phyloP scores from a whole-genome alignment of 768 basidiomycete species.

The Collybia sp. region DNA sequence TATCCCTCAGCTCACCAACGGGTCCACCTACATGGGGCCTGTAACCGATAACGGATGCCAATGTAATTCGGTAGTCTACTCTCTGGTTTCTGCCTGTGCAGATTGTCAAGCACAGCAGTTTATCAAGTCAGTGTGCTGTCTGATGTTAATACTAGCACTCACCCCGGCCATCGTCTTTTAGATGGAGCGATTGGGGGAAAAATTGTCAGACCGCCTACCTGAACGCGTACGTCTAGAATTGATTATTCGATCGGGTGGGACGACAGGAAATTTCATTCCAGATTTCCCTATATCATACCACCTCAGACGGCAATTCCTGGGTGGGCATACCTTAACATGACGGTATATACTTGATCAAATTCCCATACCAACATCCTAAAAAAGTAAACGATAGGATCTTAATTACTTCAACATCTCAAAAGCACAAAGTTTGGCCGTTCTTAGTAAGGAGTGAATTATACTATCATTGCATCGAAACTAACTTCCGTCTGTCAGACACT shows the following conservation, averaged over 20 bases:
- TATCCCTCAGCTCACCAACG: conserved; percentile 6
- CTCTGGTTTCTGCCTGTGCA: conserved; percentile 24
- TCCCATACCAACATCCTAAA: not conserved
- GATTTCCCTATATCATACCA: conserved; percentile 1
- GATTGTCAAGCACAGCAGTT: conserved; percentile 18
- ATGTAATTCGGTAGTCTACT: conserved; percentile 27
- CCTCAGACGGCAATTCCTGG: conserved; percentile 1
- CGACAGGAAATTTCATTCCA: not conserved
- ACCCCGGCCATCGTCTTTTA: not conserved
- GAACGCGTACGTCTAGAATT: conserved; percentile 1
- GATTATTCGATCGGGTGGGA: not conserved
- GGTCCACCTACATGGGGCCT: conserved; percentile 8
- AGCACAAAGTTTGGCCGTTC: not conserved
- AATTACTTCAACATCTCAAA: not conserved
- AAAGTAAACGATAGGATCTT: not conserved
- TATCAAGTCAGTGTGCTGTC: conserved; percentile 3
- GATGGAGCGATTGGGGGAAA: conserved; percentile 10
- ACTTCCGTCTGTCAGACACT: no score
- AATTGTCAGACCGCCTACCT: conserved; percentile 8
- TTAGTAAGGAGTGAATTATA: not conserved
- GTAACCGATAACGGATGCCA: conserved; percentile 15
- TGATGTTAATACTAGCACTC: not conserved
- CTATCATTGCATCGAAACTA: not conserved
- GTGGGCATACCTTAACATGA: conserved; percentile 1
- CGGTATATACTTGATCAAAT: no score